Evolutionary conservation across 495 filamentous ascomycete species (phyloP).

Genomic region (Penicillium robsamsonii): DNA sequence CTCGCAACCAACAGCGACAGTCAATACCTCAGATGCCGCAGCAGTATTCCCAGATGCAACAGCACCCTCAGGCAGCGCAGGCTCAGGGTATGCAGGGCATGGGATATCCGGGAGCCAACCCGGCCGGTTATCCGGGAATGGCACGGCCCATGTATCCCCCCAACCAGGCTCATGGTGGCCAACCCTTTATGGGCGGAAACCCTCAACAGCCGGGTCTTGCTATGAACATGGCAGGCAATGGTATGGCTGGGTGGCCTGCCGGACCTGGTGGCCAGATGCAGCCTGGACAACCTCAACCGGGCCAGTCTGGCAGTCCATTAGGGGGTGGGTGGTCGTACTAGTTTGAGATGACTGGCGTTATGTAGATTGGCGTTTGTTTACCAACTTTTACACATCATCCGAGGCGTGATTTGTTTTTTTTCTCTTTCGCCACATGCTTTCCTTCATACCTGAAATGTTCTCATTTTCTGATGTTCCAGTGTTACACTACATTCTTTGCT

Average conservation of each 20-base stretch:
- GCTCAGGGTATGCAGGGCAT: slow-evolving; percentile 54
- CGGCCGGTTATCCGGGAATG: slow-evolving; percentile 40
- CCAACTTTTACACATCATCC: slow-evolving; percentile 11
- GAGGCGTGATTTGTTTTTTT: slow-evolving; percentile 15
- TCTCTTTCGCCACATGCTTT: slow-evolving; percentile 19
- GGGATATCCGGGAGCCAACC: slow-evolving; percentile 38
- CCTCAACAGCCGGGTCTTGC: slow-evolving; percentile 42
- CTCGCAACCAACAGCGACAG: slow-evolving; percentile 46
- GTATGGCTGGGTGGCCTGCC: slow-evolving; percentile 43
- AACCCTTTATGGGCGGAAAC: slow-evolving; percentile 40
- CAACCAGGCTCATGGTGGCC: slow-evolving; percentile 38
- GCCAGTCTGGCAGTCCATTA: slow-evolving; percentile 44
- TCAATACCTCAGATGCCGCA: slow-evolving; percentile 43
- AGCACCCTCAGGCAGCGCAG: slow-evolving; percentile 55
- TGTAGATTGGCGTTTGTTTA: slow-evolving; percentile 30
- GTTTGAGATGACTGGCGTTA: slow-evolving; percentile 26
- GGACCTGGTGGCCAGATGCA: slow-evolving; percentile 40
- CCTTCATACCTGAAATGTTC: slow-evolving; percentile 21
- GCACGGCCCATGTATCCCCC: slow-evolving; percentile 44
- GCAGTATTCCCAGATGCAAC: slow-evolving; percentile 47
- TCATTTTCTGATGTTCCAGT: slow-evolving; percentile 26
- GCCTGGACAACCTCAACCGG: slow-evolving; percentile 44
- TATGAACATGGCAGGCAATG: slow-evolving; percentile 41
- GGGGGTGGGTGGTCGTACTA: slow-evolving; percentile 48
- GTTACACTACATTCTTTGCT: slow-evolving; percentile 10